These are phyloP conservation scores for Fraxinus sp. DNA, from an alignment of 305 asterid genomes.

Conservation along the genomic window DNA sequence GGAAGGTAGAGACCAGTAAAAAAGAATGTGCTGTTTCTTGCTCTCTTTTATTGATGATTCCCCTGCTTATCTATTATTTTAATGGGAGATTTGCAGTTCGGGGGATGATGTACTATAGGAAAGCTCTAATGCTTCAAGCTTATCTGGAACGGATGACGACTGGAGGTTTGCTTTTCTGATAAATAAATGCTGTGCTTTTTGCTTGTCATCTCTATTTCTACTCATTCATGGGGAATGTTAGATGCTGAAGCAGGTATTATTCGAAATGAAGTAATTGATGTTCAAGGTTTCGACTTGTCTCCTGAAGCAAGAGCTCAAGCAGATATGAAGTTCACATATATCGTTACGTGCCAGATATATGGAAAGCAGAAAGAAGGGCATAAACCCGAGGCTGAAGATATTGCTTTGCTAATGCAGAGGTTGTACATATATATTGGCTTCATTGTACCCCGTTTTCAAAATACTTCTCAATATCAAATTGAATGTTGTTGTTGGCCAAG, in stretches of 20 bases:
- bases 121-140: conserved; percentile 92
- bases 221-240: conserved; percentile 29
- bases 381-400: conserved; percentile 96
- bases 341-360: conserved; percentile 95
- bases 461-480: conserved; percentile 18
- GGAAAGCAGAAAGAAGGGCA: conserved; percentile 97
- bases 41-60: conserved; percentile 5
- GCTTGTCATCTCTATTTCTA: conserved; percentile 21
- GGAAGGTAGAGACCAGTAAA: neutral
- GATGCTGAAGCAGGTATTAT: conserved; percentile 67
- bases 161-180: conserved; percentile 59
- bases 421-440: conserved; percentile 23
- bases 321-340: conserved; percentile 92
- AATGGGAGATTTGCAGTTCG: conserved; percentile 61
- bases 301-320: conserved; percentile 99
- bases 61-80: conserved; percentile 24
- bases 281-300: conserved; percentile 81
- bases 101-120: conserved; percentile 99
- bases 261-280: conserved; percentile 52
- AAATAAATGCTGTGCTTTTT: conserved; percentile 13
- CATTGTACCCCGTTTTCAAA: neutral
- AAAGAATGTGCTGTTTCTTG: conserved; percentile 7
- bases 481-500: conserved; percentile 8
- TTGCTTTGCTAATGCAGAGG: conserved; percentile 95
- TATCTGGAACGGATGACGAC: conserved; percentile 63